Conservation (phyloP, 1,284 basidiomycete genomes). For the Ustilago bromivora region DNA sequence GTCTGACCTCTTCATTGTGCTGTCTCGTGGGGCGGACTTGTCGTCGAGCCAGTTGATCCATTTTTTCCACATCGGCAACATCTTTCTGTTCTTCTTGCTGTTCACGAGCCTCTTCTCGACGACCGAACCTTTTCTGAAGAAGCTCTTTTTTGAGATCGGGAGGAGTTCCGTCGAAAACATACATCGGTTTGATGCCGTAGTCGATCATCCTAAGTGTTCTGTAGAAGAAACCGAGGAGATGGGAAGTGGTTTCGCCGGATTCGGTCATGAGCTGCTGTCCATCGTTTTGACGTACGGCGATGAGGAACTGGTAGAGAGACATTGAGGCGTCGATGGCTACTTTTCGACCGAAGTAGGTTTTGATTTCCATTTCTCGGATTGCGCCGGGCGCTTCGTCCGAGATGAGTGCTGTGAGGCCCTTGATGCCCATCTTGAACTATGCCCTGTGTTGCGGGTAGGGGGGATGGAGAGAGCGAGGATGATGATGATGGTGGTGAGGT, state of each 20-base stretch:
- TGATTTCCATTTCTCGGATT: slow-evolving; percentile 93
- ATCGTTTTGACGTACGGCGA: slow-evolving; percentile 94
- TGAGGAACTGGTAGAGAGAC: slow-evolving; percentile 83
- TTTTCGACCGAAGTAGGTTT: slow-evolving; percentile 86
- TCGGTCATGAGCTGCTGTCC: slow-evolving; percentile 98
- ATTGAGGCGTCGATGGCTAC: slow-evolving; percentile 91
- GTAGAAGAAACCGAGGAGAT: slow-evolving; percentile 98
- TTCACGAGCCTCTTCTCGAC: slow-evolving; percentile 90
- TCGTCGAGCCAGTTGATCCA: slow-evolving; percentile 89
- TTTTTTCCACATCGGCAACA: slow-evolving; percentile 80
- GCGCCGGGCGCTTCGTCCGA: slow-evolving; percentile 85
- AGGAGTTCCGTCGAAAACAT: slow-evolving; percentile 98
- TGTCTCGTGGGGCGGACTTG: slow-evolving; percentile 94
- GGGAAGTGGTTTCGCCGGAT: slow-evolving; percentile 88
- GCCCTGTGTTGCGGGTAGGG: not conserved
- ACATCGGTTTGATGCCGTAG: slow-evolving; percentile 96
- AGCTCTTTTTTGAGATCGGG: slow-evolving; percentile 96
- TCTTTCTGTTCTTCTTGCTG: slow-evolving; percentile 97
- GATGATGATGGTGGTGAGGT: not conserved
- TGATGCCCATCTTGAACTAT: slow-evolving; percentile 31
- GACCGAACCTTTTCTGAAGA: slow-evolving; percentile 92
- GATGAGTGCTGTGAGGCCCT: slow-evolving; percentile 87
- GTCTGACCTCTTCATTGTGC: slow-evolving; percentile 95
- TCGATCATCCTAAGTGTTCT: slow-evolving; percentile 88
- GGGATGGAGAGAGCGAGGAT: not conserved